Percentiles rank a stretch among this genome's conserved stretches.
Conservation (phyloP, 306 rosid species). For the Notholithocarpus densiflorus region DNA sequence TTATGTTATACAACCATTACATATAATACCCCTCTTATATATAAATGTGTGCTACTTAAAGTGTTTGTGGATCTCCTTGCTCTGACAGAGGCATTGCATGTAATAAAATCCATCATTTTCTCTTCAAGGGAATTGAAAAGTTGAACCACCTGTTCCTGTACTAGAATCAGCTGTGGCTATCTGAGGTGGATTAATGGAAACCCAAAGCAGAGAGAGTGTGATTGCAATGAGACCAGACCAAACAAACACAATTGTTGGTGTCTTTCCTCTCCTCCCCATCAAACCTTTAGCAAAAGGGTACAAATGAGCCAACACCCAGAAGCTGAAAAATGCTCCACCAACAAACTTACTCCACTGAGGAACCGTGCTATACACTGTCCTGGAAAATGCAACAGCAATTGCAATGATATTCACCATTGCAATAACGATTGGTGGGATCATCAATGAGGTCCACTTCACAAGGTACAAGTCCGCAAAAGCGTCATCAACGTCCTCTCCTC, state of each 20-base stretch:
- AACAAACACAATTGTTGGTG: constrained; percentile 50
- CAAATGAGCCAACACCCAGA: constrained; percentile 56
- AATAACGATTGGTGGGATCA: constrained; percentile 50
- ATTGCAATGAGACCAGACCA: constrained; percentile 61
- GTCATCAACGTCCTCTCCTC: constrained; percentile 34
- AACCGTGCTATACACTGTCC: constrained; percentile 27
- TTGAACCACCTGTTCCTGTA: not conserved
- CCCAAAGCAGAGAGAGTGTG: constrained; percentile 43
- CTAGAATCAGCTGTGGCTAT: constrained; percentile 1
- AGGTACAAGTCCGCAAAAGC: constrained; percentile 40
- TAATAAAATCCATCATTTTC: not conserved
- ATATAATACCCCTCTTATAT: too few species aligned
- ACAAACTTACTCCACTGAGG: constrained; percentile 51
- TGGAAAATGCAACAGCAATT: constrained; percentile 30
- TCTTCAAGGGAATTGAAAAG: constrained; percentile 44
- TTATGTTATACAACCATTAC: too few species aligned
- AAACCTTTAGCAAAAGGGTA: constrained; percentile 58
- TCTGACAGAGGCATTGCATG: too few species aligned
- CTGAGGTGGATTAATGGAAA: constrained; percentile 37
- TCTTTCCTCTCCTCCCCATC: constrained; percentile 55
- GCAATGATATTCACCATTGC: constrained; percentile 45
- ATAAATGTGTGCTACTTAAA: too few species aligned
- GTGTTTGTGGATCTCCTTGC: too few species aligned
- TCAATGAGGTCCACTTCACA: constrained; percentile 48
- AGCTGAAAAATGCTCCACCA: constrained; percentile 53